Percentiles rank a stretch among this genome's conserved stretches.
Conservation (phyloP, 2,329 filamentous ascomycete genomes). For the Colletotrichum viniferum region DNA sequence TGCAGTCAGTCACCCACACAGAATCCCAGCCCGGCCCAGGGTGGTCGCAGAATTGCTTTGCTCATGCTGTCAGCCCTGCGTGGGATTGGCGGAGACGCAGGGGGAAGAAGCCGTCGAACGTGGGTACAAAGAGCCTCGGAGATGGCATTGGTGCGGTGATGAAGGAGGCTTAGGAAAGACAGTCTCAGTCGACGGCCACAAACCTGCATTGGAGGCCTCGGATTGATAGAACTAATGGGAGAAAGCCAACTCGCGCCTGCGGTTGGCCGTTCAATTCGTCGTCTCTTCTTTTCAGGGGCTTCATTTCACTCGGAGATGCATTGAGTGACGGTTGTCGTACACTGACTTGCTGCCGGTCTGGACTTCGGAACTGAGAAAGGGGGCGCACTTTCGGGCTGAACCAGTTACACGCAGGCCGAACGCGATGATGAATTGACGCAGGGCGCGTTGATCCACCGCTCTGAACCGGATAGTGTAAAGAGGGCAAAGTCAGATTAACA, state of each 20-base stretch:
- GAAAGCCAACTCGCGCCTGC: background rate
- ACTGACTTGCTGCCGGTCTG: background rate
- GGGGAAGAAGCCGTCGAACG: background rate
- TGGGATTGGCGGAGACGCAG: slow-evolving; percentile 8
- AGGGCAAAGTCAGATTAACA: background rate
- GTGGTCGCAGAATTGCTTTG: background rate
- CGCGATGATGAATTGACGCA: background rate
- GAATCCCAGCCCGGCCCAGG: background rate
- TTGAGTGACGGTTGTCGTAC: background rate
- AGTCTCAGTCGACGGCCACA: background rate
- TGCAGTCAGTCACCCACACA: background rate
- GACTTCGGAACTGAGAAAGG: background rate
- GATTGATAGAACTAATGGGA: background rate
- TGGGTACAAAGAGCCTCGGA: background rate
- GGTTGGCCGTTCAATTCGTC: background rate
- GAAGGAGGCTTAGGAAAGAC: background rate
- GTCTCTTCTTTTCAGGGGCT: background rate
- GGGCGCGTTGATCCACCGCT: background rate
- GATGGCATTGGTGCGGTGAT: background rate
- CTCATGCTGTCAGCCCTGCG: slow-evolving; percentile 18
- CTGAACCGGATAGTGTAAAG: background rate
- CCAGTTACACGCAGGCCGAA: background rate
- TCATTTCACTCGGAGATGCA: background rate
- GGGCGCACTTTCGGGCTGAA: background rate
- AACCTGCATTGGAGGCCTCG: background rate